Evolutionary conservation across 352 stramenopile species (phyloP), one percentile per base, ranked within the genome.

Genomic region (Plasmopara viticola): DNA sequence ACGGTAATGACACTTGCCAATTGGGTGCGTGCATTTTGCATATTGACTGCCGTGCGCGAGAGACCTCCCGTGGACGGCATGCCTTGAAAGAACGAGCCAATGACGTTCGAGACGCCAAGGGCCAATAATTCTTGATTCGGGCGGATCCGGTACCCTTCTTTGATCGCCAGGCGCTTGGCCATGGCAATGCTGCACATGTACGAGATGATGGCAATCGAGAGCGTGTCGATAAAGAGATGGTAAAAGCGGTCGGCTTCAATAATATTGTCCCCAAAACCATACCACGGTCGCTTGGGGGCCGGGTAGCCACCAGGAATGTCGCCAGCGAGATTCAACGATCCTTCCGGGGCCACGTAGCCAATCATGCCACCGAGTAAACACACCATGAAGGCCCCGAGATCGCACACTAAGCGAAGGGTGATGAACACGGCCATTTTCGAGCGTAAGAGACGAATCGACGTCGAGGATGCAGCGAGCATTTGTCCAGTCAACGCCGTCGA

Each of bases 171-270:
- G 38, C 81, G 76, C 51, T 94, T 95, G 30, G 80, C 86, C 46
- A 96, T 94, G 4, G 86, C 86, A 62, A 96, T 78, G 39, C 83
- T 95, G 54, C 94, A 86, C 76, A 97, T 95, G 72, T 96, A 97
- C 18, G 87, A 89, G n/a, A 97, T 78, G 55, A 97, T 72, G 1
- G 74, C 72, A 53, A 96, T 95, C 35, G 74, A 78, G 8, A 94
- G 45, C 0, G 87, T 78, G 45, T 90, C 73, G 31, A 74, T 56
- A n/a, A 91, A 58, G 6, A 97, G 59, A 15, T 74, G 53, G 30
- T 75, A 63, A 9, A 92, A 46, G 4, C 70, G 62, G 29, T 87
- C 63, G 17, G 70, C 69, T 2, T 76, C 66, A 42, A 90, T 78
- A 5, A 78, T 28, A 7, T 66, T 60, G 7, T 68, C 60, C 5